These are phyloP conservation scores for Saturnispora silvae DNA, from an alignment of 805 yeast species.

Conservation along the genomic window DNA sequence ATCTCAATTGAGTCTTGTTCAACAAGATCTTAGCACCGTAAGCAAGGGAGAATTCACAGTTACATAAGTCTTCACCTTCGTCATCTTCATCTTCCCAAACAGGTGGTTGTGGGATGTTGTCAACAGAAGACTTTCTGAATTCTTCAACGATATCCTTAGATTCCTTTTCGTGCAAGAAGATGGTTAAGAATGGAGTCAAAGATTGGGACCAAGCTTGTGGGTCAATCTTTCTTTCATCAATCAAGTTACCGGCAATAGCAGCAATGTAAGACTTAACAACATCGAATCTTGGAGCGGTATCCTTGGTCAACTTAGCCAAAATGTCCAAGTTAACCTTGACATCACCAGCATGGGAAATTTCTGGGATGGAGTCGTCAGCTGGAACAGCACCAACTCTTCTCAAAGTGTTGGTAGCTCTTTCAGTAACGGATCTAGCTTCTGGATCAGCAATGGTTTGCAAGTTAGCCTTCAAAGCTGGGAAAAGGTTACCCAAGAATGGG, in stretches of 20 bases:
- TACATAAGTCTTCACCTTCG: constrained; percentile 99
- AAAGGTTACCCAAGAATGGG: constrained; percentile 91
- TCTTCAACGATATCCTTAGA: constrained; percentile 86
- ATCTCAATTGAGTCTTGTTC: constrained; percentile 98
- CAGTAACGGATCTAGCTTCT: constrained; percentile 98
- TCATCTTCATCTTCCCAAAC: constrained; percentile 85
- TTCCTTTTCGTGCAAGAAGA: constrained; percentile 87
- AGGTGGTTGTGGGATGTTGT: constrained; percentile 96
- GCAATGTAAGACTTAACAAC: constrained; percentile 75
- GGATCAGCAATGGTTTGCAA: constrained; percentile 98
- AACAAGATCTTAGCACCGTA: constrained; percentile 99
- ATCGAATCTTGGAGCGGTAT: constrained; percentile 67
- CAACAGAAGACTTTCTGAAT: constrained; percentile 92
- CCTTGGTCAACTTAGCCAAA: constrained; percentile 62
- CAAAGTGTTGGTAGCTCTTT: constrained; percentile 92
- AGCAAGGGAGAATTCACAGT: constrained; percentile 99
- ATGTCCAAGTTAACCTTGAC: constrained; percentile 74
- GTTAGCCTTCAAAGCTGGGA: constrained; percentile 94
- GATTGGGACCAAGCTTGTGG: constrained; percentile 85
- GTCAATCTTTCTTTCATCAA: constrained; percentile 94
- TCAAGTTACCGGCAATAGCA: constrained; percentile 96
- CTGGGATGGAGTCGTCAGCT: constrained; percentile 85
- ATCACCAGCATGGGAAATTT: constrained; percentile 98
- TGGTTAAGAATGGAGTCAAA: constrained; percentile 88
- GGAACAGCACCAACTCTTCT: constrained; percentile 98